Evolutionary conservation across 148 eudicot species (phyloP).

Genomic region (Amaranthus cruentus): DNA sequence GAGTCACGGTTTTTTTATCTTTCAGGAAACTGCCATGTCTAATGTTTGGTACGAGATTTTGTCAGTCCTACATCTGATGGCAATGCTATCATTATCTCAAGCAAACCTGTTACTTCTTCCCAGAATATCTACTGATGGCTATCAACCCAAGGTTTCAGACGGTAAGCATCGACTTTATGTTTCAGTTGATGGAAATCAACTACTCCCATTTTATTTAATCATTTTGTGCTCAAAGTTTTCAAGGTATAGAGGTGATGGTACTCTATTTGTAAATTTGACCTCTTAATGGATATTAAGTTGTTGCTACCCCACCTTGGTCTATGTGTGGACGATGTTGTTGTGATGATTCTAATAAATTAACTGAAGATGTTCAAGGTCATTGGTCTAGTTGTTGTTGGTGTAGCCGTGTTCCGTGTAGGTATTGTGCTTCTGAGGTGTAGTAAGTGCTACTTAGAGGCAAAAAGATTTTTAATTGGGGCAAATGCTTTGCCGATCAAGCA

Average conservation of each 20-base stretch:
- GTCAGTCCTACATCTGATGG: constrained; percentile 95
- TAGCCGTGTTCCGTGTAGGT: not conserved
- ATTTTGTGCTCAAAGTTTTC: not conserved
- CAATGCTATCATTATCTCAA: constrained; percentile 71
- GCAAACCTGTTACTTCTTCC: constrained; percentile 95
- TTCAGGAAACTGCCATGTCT: constrained; percentile 77
- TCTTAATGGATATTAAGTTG: not conserved
- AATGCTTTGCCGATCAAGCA: not conserved
- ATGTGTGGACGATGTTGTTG: not conserved
- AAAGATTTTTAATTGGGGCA: not conserved
- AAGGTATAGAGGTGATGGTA: not conserved
- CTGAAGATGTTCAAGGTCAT: not conserved
- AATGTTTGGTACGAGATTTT: constrained; percentile 97
- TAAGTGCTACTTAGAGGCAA: not conserved
- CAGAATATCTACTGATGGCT: constrained; percentile 80
- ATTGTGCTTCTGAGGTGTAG: not conserved
- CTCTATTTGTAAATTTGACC: constrained; percentile 7
- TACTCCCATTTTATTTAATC: not conserved
- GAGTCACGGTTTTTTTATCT: constrained; percentile 10
- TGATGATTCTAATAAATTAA: not conserved
- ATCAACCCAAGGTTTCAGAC: constrained; percentile 89
- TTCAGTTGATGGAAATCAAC: not conserved
- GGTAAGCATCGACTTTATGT: constrained; percentile 43
- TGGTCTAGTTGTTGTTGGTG: too few species aligned
- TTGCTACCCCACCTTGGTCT: not conserved